A percentile compares a stretch with the other conserved stretches of the same genome.
phyloP scores from a whole-genome alignment of 768 basidiomycete genomes.

The Rhizopogon vinicolor region DNA sequence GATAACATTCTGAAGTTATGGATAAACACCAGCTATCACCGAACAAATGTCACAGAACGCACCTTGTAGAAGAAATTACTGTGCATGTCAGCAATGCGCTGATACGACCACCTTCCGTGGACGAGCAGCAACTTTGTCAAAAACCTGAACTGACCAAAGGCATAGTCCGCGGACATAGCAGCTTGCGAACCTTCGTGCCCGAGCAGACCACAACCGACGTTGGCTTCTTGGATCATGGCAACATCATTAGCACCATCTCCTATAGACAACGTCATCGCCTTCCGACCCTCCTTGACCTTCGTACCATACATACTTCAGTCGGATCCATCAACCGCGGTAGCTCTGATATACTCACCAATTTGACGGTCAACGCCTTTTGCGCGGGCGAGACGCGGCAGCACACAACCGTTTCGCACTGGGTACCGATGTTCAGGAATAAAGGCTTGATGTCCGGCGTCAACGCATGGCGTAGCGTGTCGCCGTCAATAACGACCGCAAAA shows the following conservation, averaged over 20 bases:
- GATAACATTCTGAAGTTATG: slow-evolving; percentile 64
- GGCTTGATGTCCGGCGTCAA: slow-evolving; percentile 73
- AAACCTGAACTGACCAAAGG: slow-evolving; percentile 96
- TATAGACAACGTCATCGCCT: slow-evolving; percentile 95
- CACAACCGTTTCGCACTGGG: slow-evolving; percentile 96
- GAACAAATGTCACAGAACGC: slow-evolving; percentile 11
- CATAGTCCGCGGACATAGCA: slow-evolving; percentile 98
- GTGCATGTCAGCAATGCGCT: slow-evolving; percentile 94
- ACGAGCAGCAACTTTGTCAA: slow-evolving; percentile 87
- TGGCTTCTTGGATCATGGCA: slow-evolving; percentile 99
- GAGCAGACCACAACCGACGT: slow-evolving; percentile 90
- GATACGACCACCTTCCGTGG: slow-evolving; percentile 97
- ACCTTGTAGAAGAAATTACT: slow-evolving; percentile 99
- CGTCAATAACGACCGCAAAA: slow-evolving; percentile 96
- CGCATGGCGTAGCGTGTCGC: slow-evolving; percentile 84
- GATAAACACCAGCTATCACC: slow-evolving; percentile 4
- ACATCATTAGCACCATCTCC: slow-evolving; percentile 98
- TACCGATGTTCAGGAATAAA: slow-evolving; percentile 87
- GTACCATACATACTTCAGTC: not conserved
- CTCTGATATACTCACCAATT: slow-evolving; percentile 52
- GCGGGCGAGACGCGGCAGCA: slow-evolving; percentile 98
- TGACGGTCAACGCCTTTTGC: slow-evolving; percentile 96
- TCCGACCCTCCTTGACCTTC: slow-evolving; percentile 91
- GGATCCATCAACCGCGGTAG: not conserved
- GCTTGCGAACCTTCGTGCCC: slow-evolving; percentile 97